A percentile compares a stretch with the other conserved stretches of the same genome.
Conservation (phyloP, 2,329 filamentous ascomycete species). For the Diaporthe citriasiana region DNA sequence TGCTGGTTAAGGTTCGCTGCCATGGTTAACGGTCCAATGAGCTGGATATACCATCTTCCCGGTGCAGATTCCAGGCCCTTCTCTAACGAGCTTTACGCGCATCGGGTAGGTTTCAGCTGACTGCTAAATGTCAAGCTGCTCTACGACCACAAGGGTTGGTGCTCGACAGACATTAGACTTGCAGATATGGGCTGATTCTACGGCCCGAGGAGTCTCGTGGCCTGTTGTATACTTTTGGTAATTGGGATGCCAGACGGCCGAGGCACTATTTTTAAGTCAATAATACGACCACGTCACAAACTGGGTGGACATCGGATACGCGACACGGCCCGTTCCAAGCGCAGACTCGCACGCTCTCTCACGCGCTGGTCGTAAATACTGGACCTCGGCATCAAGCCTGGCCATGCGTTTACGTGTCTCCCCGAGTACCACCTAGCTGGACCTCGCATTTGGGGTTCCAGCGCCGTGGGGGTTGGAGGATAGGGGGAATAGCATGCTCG, state of each 20-base stretch:
- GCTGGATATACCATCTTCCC: not conserved
- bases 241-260: not conserved
- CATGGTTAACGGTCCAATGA: not conserved
- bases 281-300: not conserved
- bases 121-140: constrained; percentile 11
- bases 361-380: not conserved
- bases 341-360: not conserved
- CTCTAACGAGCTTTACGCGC: not conserved
- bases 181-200: not conserved
- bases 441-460: not conserved
- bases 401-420: not conserved
- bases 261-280: not conserved
- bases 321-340: not conserved
- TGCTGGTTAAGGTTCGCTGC: not conserved
- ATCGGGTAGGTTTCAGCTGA: constrained; percentile 1
- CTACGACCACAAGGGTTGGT: constrained; percentile 4
- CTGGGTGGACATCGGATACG: not conserved
- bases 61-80: not conserved
- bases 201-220: not conserved
- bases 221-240: not conserved
- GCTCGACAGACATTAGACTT: not conserved
- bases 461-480: too few species aligned
- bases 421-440: not conserved
- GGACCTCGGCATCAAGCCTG: not conserved
- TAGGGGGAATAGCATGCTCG: not conserved